These are phyloP conservation scores for Amanita molliuscula DNA, from an alignment of 768 basidiomycete species.

Conservation along the genomic window DNA sequence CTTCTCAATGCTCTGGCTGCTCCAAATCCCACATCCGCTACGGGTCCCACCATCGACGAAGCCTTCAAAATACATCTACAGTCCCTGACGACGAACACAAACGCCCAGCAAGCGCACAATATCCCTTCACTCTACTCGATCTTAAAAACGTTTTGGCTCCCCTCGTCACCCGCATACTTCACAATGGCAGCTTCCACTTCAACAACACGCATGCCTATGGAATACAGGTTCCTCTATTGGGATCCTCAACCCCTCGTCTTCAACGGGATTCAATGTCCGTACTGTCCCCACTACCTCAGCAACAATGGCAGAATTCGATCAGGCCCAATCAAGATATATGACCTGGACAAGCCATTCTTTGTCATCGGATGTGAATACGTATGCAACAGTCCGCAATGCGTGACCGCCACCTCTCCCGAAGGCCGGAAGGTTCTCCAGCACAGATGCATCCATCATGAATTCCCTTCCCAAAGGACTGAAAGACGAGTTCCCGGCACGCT, in stretches of 20 bases:
- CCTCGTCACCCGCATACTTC: constrained; percentile 69
- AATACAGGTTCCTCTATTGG: constrained; percentile 81
- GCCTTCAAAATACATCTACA: constrained; percentile 71
- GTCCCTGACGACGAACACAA: constrained; percentile 43
- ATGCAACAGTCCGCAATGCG: constrained; percentile 45
- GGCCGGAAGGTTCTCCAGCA: constrained; percentile 61
- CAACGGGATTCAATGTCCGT: constrained; percentile 70
- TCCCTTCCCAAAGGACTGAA: constrained; percentile 57
- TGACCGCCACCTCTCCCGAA: constrained; percentile 30
- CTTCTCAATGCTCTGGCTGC: constrained; percentile 50
- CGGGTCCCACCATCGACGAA: constrained; percentile 60
- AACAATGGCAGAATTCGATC: constrained; percentile 67
- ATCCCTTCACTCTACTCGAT: constrained; percentile 69
- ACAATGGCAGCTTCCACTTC: constrained; percentile 65
- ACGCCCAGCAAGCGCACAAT: constrained; percentile 33
- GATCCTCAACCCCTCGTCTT: constrained; percentile 77
- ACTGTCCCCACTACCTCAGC: constrained; percentile 44
- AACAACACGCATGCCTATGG: constrained; percentile 55
- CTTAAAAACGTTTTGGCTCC: constrained; percentile 79
- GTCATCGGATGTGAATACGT: constrained; percentile 78
- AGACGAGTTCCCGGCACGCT: constrained; percentile 63
- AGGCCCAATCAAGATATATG: constrained; percentile 72
- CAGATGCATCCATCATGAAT: constrained; percentile 60
- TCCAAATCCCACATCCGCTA: constrained; percentile 51
- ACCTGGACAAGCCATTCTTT: constrained; percentile 72